A percentile compares a stretch with the other conserved stretches of the same genome.
phyloP scores from a whole-genome alignment of 208 protist genomes.

The Leishmania tarentolae region DNA sequence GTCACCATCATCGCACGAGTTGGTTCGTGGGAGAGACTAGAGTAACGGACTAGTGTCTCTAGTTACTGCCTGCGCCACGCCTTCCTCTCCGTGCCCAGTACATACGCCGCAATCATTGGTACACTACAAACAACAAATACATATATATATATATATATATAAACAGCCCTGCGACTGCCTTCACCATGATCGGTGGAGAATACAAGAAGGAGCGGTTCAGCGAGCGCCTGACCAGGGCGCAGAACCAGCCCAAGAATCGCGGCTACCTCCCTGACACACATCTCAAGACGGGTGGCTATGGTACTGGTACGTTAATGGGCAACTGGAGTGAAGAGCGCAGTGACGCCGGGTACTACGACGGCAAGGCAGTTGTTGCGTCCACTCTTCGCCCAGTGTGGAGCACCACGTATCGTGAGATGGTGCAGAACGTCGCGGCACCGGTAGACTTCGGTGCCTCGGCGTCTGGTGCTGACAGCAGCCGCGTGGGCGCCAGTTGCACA shows the following conservation, averaged over 20 bases:
- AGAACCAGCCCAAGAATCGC: conserved; percentile 89
- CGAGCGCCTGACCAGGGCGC: conserved; percentile 64
- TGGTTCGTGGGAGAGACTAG: background rate
- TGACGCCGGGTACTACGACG: conserved; percentile 82
- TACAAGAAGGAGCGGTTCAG: conserved; percentile 91
- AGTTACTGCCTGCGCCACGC: background rate
- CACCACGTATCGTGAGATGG: conserved; percentile 61
- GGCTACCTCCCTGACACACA: conserved; percentile 87
- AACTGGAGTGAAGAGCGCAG: conserved; percentile 89
- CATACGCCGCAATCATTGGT: background rate
- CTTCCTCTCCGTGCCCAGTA: background rate
- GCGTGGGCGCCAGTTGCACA: background rate
- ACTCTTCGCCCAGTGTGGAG: conserved; percentile 39
- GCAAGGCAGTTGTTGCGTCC: conserved; percentile 57
- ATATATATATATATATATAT: too few species aligned
- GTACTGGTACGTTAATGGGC: conserved; percentile 69
- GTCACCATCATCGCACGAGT: background rate
- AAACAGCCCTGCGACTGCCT: too few species aligned
- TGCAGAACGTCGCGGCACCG: conserved; percentile 16
- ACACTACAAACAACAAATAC: background rate
- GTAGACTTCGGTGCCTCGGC: background rate
- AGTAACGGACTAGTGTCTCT: background rate
- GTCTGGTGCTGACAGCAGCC: conserved; percentile 10
- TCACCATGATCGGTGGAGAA: conserved; percentile 84
- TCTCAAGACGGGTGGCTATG: conserved; percentile 74